Evolutionary conservation across 2,329 filamentous ascomycete genomes (phyloP).

Genomic region (Pseudophaeomoniella oleicola): DNA sequence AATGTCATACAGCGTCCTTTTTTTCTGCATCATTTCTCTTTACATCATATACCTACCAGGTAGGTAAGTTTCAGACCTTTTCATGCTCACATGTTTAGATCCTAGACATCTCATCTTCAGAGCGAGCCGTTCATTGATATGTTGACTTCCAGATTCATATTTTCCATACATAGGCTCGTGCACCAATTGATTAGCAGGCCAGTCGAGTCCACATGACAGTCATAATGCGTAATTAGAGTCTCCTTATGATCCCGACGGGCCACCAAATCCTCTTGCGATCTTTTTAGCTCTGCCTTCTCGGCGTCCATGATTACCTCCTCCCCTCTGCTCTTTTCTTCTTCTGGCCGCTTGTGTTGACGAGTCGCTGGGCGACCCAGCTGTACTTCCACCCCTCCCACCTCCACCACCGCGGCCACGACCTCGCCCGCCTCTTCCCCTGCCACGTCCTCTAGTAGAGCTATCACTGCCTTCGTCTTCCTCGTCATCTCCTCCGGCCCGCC

Average conservation of each 20-base stretch:
- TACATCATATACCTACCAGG: too few species aligned
- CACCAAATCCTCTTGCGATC: conserved; percentile 12
- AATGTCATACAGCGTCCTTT: too few species aligned
- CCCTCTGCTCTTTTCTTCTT: conserved; percentile 12
- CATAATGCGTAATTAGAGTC: too few species aligned
- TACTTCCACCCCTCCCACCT: conserved; percentile 8
- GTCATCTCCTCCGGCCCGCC: conserved; percentile 8
- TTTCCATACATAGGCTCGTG: too few species aligned
- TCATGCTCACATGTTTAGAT: too few species aligned
- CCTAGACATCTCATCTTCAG: too few species aligned
- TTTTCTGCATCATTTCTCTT: too few species aligned
- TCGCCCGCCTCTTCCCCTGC: conserved; percentile 3
- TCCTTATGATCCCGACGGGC: conserved; percentile 3
- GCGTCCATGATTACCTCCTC: conserved; percentile 10
- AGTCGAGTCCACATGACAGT: too few species aligned
- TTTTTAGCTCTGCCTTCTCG: conserved; percentile 13
- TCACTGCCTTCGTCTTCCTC: conserved; percentile 3
- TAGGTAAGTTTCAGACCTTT: too few species aligned
- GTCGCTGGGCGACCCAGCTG: conserved; percentile 9
- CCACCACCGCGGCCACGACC: conserved; percentile 5
- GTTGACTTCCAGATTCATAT: too few species aligned
- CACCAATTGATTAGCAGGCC: too few species aligned
- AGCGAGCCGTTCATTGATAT: too few species aligned
- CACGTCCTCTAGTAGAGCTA: conserved; percentile 1
- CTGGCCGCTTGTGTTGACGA: conserved; percentile 10